Percentiles rank a stretch among this genome's conserved stretches.
These are phyloP conservation scores for Herpetomonas tarakana DNA, from an alignment of 208 protist species.

Conservation along the genomic window DNA sequence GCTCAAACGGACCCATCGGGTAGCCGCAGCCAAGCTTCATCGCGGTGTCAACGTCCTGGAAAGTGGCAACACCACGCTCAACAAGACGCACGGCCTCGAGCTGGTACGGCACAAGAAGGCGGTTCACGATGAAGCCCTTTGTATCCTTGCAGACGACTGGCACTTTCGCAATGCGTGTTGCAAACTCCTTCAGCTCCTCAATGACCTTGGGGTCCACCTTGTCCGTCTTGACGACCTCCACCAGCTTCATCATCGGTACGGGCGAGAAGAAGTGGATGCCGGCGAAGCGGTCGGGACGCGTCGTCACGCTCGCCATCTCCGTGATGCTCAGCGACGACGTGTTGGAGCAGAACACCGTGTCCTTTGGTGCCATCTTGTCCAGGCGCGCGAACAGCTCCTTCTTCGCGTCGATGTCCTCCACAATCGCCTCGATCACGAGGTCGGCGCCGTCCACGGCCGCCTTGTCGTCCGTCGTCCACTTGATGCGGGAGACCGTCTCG, in stretches of 20 bases:
- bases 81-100: conserved; percentile 74
- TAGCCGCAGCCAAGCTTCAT: conserved; percentile 90
- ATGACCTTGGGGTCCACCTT: conserved; percentile 48
- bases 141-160: conserved; percentile 78
- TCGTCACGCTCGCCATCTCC: conserved; percentile 54
- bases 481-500: conserved; percentile 16
- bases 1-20: conserved; percentile 90
- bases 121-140: conserved; percentile 90
- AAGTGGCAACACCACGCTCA: conserved; percentile 71
- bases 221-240: conserved; percentile 79
- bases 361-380: conserved; percentile 44
- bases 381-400: conserved; percentile 46
- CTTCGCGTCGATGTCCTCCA: conserved; percentile 66
- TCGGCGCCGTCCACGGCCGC: conserved; percentile 32
- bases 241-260: conserved; percentile 88
- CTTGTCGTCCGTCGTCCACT: conserved; percentile 54
- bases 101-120: conserved; percentile 81
- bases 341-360: conserved; percentile 85
- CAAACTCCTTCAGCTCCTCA: conserved; percentile 39
- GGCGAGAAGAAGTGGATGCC: conserved; percentile 92
- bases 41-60: conserved; percentile 79
- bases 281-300: conserved; percentile 61
- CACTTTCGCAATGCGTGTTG: conserved; percentile 58
- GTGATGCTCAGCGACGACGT: conserved; percentile 75
- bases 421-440: conserved; percentile 64